Evolutionary conservation across 75 land plant genomes (phyloP), one percentile per base, ranked within the genome.

Genomic region (Pinus tabuliformis): DNA sequence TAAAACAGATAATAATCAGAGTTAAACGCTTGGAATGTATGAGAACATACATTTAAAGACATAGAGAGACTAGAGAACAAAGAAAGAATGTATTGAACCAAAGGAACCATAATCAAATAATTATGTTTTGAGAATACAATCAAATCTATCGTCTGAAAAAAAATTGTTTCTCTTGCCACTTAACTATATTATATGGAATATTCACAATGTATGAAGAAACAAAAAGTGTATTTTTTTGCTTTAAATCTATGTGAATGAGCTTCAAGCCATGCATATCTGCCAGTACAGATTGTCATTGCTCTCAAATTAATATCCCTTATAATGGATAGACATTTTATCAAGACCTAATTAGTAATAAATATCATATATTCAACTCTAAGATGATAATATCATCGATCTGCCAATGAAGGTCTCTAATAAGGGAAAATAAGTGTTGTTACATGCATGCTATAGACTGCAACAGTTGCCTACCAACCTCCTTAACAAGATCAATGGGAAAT

Each of bases 371-470:
- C 8, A 45, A 45, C 0, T 45, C 5, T 0, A 26, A 45, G 8
- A 45, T 45, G 49, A 8, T 45, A 33, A 6, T 45, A 45, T 5
- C 0, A 7, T 8, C 6, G 8, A 6, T 45, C 7, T 6, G 49
- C 49, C 8, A 45, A 45, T 45, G 49, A 45, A 45, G 26, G 26
- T 26, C 26, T 0, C 0, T 26, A 26, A 26, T 26, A 26, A 26
- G 26, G 26, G 26, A 26, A 26, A 26, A 26, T 26, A 26, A 26
- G 49, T 8, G 6, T 8, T 45, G 61, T 70, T 75, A 87, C 91
- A 82, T 86, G 91, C 96, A 93, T 89, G 93, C 96, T 78, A 91
- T 88, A 83, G 88, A 89, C 68, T 89, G 87, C 90, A 89, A 81
- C 64, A 87, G 83, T 80, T 93, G 93, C 75, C 90, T 79, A 77